These are phyloP conservation scores for Elasticomyces elasticus DNA, from an alignment of 495 filamentous ascomycete genomes.

Conservation along the genomic window DNA sequence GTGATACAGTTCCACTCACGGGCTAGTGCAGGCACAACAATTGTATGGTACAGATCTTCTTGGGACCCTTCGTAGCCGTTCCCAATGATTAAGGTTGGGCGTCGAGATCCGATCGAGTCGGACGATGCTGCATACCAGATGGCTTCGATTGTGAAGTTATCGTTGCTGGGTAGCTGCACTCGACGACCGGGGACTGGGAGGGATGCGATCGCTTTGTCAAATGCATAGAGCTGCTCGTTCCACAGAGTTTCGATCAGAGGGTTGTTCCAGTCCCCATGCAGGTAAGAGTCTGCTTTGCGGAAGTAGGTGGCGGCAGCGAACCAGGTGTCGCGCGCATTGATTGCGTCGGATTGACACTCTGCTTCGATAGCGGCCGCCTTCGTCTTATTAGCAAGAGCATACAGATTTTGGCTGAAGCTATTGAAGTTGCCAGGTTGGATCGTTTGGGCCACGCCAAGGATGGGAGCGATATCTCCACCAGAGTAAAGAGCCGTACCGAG, in stretches of 20 bases:
- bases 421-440: not conserved
- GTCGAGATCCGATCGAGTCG: not conserved
- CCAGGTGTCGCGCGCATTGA: slow-evolving; percentile 24
- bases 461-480: not conserved
- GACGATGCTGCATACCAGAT: not conserved
- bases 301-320: slow-evolving; percentile 37
- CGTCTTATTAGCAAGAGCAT: not conserved
- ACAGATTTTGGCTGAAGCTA: not conserved
- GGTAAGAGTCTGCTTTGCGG: slow-evolving; percentile 38
- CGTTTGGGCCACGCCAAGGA: not conserved
- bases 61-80: slow-evolving; percentile 37
- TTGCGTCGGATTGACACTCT: not conserved
- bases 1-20: slow-evolving; percentile 39
- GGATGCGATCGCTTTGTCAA: slow-evolving; percentile 19
- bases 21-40: slow-evolving; percentile 29
- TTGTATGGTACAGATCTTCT: slow-evolving; percentile 37
- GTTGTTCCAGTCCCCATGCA: slow-evolving; percentile 35
- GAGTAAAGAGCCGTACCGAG: not conserved
- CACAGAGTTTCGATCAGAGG: slow-evolving; percentile 21
- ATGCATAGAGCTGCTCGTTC: slow-evolving; percentile 4
- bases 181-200: slow-evolving; percentile 34
- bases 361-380: not conserved
- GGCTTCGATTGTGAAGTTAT: slow-evolving; percentile 28
- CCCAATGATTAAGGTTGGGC: slow-evolving; percentile 33
- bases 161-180: slow-evolving; percentile 21